Base-by-base conservation (phyloP, 106 monocot genomes). In the Allium fistulosum region DNA sequence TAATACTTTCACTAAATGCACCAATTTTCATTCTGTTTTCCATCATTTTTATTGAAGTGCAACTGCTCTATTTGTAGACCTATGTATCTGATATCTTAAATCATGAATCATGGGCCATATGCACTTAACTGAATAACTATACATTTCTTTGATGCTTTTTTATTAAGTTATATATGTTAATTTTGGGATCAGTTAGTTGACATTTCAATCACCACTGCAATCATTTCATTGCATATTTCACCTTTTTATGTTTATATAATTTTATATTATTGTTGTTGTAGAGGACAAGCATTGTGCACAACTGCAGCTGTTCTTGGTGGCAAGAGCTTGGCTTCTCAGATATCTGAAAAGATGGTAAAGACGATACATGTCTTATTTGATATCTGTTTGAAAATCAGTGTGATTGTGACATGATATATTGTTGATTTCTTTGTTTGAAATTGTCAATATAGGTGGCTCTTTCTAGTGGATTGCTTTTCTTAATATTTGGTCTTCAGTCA, bases 321-420 rank as follows among this genome's bases (percentile, higher is more conserved):
- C 2, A 99, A 99, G 76, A 99, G 92, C 65, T 73, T 99, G 78
- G 97, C 97, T 51, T 90, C 97, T 13, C 89, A 92, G 62, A 99
- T 99, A 74, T 99, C 97, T 27, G 97, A 99, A 70, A 99, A 81
- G 71, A 92, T 90, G 97, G 97, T 99, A 72, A 74, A 37, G n/a
- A n/a, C n/a, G n/a, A n/a, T n/a, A 2, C 15, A 50, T 53, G 15
- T 55, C 8, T 45, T 55, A 18, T 37, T 12, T 11, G 17, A 64
- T 15, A 28, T 37, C n/a, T 14, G 11, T 37, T 11, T 7, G 49
- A 49, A 10, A 65, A 45, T 10, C 10, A 55, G 49, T 62, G 16
- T 62, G 28, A 72, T 46, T 69, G 15, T 55, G 11, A 55, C 2
- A 12, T 55, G 13, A 55, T 15, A 5, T 11, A 11, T 55, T 1